Evolutionary conservation across 192 early-diverging fungal species (phyloP), one percentile per base, ranked within the genome.

Genomic region (Umbelopsis ramanniana): DNA sequence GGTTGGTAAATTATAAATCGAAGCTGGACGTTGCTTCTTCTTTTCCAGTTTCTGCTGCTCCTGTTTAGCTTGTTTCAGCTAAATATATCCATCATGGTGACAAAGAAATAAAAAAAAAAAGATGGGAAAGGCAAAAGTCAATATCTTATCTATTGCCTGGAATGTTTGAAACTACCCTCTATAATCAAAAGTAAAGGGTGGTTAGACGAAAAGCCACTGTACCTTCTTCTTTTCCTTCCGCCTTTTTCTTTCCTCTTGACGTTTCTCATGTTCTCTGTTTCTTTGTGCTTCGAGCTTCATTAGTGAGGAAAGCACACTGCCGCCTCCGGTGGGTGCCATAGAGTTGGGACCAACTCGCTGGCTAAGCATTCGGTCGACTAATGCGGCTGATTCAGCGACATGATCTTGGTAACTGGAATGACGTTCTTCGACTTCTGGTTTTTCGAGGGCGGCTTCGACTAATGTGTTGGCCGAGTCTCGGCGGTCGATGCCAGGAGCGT

Each of bases 221-320:
- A 47, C 45, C 67, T 68, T 68, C 26, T 68, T 68, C 26, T 68
- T 68, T 9, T 68, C 22, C 23, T 23, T 48, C 26, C 67, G 38
- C 22, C 22, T 48, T 33, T 21, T 47, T 68, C 46, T 45, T 10
- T 26, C 23, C 26, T 46, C 67, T 17, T 46, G 10, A 11, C 67
- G 37, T 22, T 29, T 46, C 9, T 46, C 67, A 2, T 68, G 19
- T 37, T 68, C 45, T 67, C 70, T 40, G 6, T 40, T 38, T 37
- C 72, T 46, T 52, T 66, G 71, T 14, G 78, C 50, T 68, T 79
- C 78, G 11, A 79, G 68, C 40, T 79, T 79, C 71, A 79, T 72
- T 14, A 79, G 52, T 15, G 60, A 48, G 9, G 78, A 45, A 15
- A 79, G 50, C 0, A 79, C 78, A 70, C 78, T 70, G 10, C 74